These are phyloP conservation scores for Lepidium aucheri DNA, from an alignment of 345 rosid genomes.

Conservation along the genomic window DNA sequence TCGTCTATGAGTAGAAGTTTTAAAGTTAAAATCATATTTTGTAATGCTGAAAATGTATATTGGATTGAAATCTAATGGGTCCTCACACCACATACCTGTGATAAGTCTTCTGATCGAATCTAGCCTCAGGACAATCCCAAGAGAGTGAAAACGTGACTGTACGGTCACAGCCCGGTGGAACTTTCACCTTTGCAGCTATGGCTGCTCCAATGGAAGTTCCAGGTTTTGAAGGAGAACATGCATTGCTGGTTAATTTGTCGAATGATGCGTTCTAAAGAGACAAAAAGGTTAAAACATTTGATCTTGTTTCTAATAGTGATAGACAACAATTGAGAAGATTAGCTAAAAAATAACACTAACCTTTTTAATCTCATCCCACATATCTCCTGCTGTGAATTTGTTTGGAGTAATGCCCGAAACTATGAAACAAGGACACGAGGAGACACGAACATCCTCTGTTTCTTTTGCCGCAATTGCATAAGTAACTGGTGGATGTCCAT, in stretches of 20 bases:
- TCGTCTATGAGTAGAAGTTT: conserved; percentile 41
- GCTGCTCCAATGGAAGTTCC: conserved; percentile 96
- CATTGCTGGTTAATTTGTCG: conserved; percentile 43
- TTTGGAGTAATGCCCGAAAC: conserved; percentile 42
- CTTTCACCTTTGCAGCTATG: conserved; percentile 64
- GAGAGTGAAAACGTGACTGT: conserved; percentile 75
- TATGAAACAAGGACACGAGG: conserved; percentile 64
- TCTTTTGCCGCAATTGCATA: conserved; percentile 64
- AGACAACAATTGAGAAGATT: not conserved
- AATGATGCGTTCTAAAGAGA: conserved; percentile 54
- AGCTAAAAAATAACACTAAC: conserved; percentile 19
- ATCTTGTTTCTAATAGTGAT: not conserved
- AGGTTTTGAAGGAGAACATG: conserved; percentile 49
- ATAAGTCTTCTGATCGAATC: conserved; percentile 61
- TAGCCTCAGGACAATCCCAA: conserved; percentile 91
- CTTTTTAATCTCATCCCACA: conserved; percentile 92
- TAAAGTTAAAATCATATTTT: not conserved
- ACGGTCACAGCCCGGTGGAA: conserved; percentile 59
- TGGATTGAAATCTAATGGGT: not conserved
- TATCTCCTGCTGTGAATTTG: conserved; percentile 62
- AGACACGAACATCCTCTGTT: conserved; percentile 54
- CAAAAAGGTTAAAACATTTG: not conserved
- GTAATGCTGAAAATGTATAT: not conserved
- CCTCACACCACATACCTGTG: conserved; percentile 45
- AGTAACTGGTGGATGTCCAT: conserved; percentile 49